These are phyloP conservation scores for Aspergillus piperis DNA, from an alignment of 2,329 filamentous ascomycete species.

Conservation along the genomic window DNA sequence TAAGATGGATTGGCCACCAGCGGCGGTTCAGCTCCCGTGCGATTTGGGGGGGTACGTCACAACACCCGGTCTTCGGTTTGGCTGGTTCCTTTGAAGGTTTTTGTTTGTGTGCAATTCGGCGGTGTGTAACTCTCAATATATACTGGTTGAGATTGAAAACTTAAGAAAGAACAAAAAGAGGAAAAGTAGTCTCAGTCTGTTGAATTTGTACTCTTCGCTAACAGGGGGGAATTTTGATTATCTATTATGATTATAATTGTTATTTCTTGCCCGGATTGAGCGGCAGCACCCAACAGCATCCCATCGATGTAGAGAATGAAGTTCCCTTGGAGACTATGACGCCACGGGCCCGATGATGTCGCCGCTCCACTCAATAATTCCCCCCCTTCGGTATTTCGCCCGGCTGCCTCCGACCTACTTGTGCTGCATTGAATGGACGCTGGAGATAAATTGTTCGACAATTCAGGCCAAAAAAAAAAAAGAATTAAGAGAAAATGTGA, in stretches of 20 bases:
- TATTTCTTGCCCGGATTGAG: no score
- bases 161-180: not conserved
- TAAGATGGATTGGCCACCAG: slow-evolving; percentile 2
- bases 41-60: slow-evolving; percentile 1
- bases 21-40: not conserved
- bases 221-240: not conserved
- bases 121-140: not conserved
- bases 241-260: not conserved
- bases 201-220: not conserved
- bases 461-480: not conserved
- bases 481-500: not conserved
- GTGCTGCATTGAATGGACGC: not conserved
- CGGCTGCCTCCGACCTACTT: not conserved
- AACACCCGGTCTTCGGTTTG: not conserved
- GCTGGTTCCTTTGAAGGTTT: not conserved
- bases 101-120: not conserved
- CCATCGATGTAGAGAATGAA: slow-evolving; percentile 5
- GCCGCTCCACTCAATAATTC: slow-evolving; percentile 10
- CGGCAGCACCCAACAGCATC: no score
- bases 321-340: slow-evolving; percentile 13
- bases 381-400: slow-evolving; percentile 1
- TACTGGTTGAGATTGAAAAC: not conserved
- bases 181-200: not conserved
- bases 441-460: no score
- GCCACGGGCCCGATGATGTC: slow-evolving; percentile 12